A percentile compares a stretch with the other conserved stretches of the same genome.
Conservation (phyloP, 164 flowering plant species). For the Magnolia kwangsiensis region DNA sequence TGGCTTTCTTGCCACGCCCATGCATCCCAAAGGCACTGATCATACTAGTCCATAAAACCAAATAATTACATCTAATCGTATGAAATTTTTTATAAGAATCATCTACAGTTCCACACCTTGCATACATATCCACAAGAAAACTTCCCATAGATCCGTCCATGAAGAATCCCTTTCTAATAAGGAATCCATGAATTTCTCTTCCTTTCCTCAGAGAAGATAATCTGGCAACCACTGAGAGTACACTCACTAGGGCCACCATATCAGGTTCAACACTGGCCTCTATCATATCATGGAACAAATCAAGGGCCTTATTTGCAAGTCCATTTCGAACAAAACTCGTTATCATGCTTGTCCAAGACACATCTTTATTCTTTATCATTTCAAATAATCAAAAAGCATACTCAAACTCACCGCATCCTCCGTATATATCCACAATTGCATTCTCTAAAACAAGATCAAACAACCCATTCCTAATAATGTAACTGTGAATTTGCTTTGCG, state of each 20-base stretch:
- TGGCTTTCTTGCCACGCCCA: slow-evolving; percentile 63
- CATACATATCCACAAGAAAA: slow-evolving; percentile 81
- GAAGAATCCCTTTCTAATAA: slow-evolving; percentile 46
- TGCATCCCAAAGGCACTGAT: slow-evolving; percentile 81
- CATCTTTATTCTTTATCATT: slow-evolving; percentile 47
- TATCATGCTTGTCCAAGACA: slow-evolving; percentile 85
- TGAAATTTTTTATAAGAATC: slow-evolving; percentile 44
- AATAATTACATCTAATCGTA: slow-evolving; percentile 22
- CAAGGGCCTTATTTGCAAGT: slow-evolving; percentile 62
- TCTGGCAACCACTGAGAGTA: slow-evolving; percentile 59
- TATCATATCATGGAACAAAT: slow-evolving; percentile 40
- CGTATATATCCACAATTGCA: slow-evolving; percentile 56
- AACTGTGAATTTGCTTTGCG: slow-evolving; percentile 60
- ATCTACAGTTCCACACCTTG: slow-evolving; percentile 58
- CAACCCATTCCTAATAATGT: slow-evolving; percentile 42
- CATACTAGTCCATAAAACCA: slow-evolving; percentile 67
- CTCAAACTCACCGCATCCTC: slow-evolving; percentile 46
- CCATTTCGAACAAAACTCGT: slow-evolving; percentile 50
- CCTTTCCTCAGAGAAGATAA: slow-evolving; percentile 68
- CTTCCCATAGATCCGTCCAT: slow-evolving; percentile 43
- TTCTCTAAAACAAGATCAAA: slow-evolving; percentile 56
- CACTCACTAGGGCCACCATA: slow-evolving; percentile 43
- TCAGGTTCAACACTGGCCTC: slow-evolving; percentile 50
- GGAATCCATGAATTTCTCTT: slow-evolving; percentile 70
- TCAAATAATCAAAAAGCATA: slow-evolving; percentile 54